Evolutionary conservation across 306 rosid genomes (phyloP).

Genomic region (Gastrolobium villosum): DNA sequence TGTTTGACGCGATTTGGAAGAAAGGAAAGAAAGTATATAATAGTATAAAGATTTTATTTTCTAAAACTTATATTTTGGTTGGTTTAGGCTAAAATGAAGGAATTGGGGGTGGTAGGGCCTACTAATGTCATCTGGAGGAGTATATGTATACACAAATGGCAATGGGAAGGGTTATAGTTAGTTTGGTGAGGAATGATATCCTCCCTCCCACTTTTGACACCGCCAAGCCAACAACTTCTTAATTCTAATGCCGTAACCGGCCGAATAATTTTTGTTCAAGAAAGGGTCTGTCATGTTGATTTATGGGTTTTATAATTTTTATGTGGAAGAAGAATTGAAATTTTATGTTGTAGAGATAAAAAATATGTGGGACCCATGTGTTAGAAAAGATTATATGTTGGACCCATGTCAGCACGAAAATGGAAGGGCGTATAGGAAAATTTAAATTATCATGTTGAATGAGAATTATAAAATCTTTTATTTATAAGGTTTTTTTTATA

Average conservation of each 20-base stretch:
- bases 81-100: conserved; percentile 44
- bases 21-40: conserved; percentile 33
- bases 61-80: background rate
- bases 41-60: background rate
- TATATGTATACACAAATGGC: conserved; percentile 36
- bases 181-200: conserved; percentile 57
- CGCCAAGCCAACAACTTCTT: conserved; percentile 48
- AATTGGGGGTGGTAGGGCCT: conserved; percentile 68
- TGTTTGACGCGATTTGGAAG: conserved; percentile 49
- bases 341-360: too few relatives aligned
- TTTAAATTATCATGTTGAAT: too few relatives aligned
- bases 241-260: conserved; percentile 19
- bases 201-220: conserved; percentile 52
- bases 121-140: conserved; percentile 42
- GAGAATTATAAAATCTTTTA: too few relatives aligned
- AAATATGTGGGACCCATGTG: too few relatives aligned
- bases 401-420: too few relatives aligned
- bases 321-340: too few relatives aligned
- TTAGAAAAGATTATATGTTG: too few relatives aligned
- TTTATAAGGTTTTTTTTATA: too few relatives aligned
- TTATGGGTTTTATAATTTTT: too few relatives aligned
- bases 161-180: conserved; percentile 54
- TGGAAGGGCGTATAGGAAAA: too few relatives aligned
- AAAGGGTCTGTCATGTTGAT: background rate
- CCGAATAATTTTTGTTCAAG: background rate